phyloP scores from a whole-genome alignment of 371 early-diverging fungal species.

The Lichtheimia corymbifera region DNA sequence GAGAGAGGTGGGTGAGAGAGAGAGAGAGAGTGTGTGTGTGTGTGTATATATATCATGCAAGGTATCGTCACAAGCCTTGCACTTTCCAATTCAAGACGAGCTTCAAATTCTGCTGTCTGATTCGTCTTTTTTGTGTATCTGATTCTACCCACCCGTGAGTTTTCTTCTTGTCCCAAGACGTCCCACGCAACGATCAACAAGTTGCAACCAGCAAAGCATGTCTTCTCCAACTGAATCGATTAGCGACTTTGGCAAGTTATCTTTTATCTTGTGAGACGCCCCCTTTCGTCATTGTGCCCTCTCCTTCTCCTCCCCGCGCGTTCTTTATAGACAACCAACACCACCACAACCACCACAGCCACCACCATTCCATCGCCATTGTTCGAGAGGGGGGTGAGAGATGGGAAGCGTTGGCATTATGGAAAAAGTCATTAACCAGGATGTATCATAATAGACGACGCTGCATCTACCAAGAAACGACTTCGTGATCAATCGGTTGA shows the following conservation, averaged over 20 bases:
- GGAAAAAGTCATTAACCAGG: not conserved
- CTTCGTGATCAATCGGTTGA: constrained; percentile 49
- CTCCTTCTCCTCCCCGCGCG: not conserved
- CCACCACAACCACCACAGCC: not conserved
- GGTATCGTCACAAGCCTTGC: too few species aligned
- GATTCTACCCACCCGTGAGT: too few species aligned
- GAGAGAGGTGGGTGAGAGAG: too few species aligned
- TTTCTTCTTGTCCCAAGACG: too few species aligned
- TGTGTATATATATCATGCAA: too few species aligned
- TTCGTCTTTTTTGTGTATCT: too few species aligned
- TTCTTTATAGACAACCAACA: not conserved
- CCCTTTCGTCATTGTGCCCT: not conserved
- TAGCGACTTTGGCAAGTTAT: constrained; percentile 16
- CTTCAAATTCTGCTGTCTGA: too few species aligned
- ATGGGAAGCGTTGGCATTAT: not conserved
- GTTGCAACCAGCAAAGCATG: not conserved
- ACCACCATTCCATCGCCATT: too few species aligned
- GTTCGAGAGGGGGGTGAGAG: not conserved
- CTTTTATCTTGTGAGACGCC: not conserved
- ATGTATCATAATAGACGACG: constrained; percentile 25
- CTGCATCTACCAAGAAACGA: constrained; percentile 40
- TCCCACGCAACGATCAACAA: too few species aligned
- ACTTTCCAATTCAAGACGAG: too few species aligned
- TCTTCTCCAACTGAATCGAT: constrained; percentile 22
- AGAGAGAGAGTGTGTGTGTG: too few species aligned